Base-by-base conservation (phyloP, 129 eudicot genomes). In the Erigeron canadensis region DNA sequence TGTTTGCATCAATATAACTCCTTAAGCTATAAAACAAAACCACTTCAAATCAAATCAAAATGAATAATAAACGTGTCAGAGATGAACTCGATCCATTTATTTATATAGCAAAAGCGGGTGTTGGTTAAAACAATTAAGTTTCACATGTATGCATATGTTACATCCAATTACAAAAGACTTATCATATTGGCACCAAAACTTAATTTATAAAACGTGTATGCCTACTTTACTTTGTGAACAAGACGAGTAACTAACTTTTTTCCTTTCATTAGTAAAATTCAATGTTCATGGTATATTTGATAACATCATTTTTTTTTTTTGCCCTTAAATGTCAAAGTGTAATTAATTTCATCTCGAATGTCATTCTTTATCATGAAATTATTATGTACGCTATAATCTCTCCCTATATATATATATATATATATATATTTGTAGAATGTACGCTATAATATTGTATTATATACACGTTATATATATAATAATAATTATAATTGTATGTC, bases 191-290 rank as follows among this genome's bases (percentile, higher is more conserved):
- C 3, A 28, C 34, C 48, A 8, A 60, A 65, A 43, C n/a, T n/a
- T n/a, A 58, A 28, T 41, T 15, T n/a, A n/a, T n/a, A 48, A 9
- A 39, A n/a, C 22, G 63, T 61, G 46, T 28, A 21, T 8, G n/a
- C 58, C 23, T 61, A 51, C 55, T 48, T 77, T 77, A n/a, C 23
- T 50, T n/a, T 61, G 46, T 62, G 76, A 69, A 21, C 11, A 41
- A 34, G 80, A 59, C 75, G 16, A 57, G 75, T 70, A 70, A 61
- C 70, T n/a, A 47, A 77, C 63, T 43, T 63, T 8, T 77, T 50
- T 37, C 64, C 64, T 62, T 42, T 62, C 23, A n/a, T 45, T 43
- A 41, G 13, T 7, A 2, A 62, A 28, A 28, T 28, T 3, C 34
- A 28, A 18, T 28, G 53, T 50, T 34, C 73, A 34, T 34, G 34